Evolutionary conservation across 768 basidiomycete species (phyloP).

Genomic region (Floccularia luteovirens): DNA sequence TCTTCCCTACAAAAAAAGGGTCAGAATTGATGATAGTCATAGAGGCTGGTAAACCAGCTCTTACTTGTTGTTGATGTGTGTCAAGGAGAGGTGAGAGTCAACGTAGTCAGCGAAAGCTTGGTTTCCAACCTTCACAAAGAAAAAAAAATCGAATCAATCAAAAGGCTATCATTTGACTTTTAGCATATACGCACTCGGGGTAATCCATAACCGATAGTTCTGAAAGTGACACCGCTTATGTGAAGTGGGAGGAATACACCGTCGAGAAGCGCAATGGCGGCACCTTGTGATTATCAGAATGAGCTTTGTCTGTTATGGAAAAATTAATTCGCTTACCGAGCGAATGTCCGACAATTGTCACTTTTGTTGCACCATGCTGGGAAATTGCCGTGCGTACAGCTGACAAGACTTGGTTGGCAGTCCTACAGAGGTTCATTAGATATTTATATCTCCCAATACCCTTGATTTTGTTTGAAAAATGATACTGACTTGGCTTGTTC

Average conservation of each 20-base stretch:
- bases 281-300: slow-evolving; percentile 15
- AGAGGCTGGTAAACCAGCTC: background rate
- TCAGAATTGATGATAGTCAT: background rate
- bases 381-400: slow-evolving; percentile 29
- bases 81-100: slow-evolving; percentile 12
- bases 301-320: slow-evolving; percentile 5
- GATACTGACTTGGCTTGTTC: slow-evolving; percentile 30
- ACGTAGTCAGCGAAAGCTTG: slow-evolving; percentile 16
- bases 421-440: slow-evolving; percentile 16
- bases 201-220: slow-evolving; percentile 31
- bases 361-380: slow-evolving; percentile 19
- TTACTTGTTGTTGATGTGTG: slow-evolving; percentile 13
- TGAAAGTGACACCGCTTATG: slow-evolving; percentile 30
- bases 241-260: slow-evolving; percentile 46
- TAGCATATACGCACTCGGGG: slow-evolving; percentile 25
- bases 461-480: too few relatives aligned
- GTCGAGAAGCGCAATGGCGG: slow-evolving; percentile 36
- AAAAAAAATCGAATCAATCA: background rate
- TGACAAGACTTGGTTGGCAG: slow-evolving; percentile 28
- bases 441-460: background rate
- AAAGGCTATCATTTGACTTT: background rate
- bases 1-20: slow-evolving; percentile 13
- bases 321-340: slow-evolving; percentile 27
- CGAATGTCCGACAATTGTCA: slow-evolving; percentile 37
- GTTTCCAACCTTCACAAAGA: slow-evolving; percentile 25